Conservation (phyloP, 2,329 filamentous ascomycete species). For the Lecanicillium sp. region DNA sequence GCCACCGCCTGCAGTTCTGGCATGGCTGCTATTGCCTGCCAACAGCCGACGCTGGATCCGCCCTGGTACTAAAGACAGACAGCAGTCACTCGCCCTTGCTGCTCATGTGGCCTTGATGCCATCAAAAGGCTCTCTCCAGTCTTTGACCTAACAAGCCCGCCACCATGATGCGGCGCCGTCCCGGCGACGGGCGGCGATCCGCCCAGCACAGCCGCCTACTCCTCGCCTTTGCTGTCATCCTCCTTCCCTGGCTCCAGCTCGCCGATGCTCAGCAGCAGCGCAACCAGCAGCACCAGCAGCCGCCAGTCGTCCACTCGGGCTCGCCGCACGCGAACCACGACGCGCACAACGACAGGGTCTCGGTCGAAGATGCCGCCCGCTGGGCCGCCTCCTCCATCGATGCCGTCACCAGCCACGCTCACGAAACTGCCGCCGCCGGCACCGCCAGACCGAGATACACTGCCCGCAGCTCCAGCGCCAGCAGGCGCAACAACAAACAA, state of each 20-base stretch:
- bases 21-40: slow-evolving; percentile 8
- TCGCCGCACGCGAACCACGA: slow-evolving; percentile 17
- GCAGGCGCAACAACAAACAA: slow-evolving; percentile 19
- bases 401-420: slow-evolving; percentile 23
- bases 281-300: slow-evolving; percentile 12
- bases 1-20: not conserved
- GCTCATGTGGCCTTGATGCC: slow-evolving; percentile 7
- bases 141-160: slow-evolving; percentile 1
- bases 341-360: slow-evolving; percentile 20
- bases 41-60: slow-evolving; percentile 7
- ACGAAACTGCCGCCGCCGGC: slow-evolving; percentile 23
- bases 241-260: slow-evolving; percentile 49
- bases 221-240: slow-evolving; percentile 51
- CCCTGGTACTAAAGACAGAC: not conserved
- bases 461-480: slow-evolving; percentile 22
- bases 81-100: too few relatives aligned
- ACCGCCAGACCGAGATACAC: slow-evolving; percentile 19
- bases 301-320: slow-evolving; percentile 8
- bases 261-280: slow-evolving; percentile 59
- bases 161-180: slow-evolving; percentile 59
- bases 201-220: slow-evolving; percentile 41
- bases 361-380: slow-evolving; percentile 23
- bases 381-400: slow-evolving; percentile 18
- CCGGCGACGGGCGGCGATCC: slow-evolving; percentile 49
- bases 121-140: not conserved